A percentile compares a stretch with the other conserved stretches of the same genome.
phyloP scores from a whole-genome alignment of 2,329 filamentous ascomycete genomes.

The Fusarium marasasianum region DNA sequence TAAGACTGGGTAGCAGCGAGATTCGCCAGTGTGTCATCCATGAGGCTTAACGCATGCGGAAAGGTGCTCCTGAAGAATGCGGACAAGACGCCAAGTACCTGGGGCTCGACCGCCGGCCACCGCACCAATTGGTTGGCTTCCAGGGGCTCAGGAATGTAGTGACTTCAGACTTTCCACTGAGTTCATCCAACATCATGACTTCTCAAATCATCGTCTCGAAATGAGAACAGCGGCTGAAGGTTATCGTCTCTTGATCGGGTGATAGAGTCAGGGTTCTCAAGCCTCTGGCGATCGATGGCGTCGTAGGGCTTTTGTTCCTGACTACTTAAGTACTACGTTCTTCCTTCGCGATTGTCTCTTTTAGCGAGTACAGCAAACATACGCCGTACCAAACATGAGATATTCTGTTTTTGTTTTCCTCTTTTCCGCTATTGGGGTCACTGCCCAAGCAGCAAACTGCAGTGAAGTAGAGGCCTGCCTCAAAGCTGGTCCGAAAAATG shows the following conservation, averaged over 20 bases:
- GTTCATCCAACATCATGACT: background rate
- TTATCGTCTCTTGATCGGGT: background rate
- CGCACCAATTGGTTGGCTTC: background rate
- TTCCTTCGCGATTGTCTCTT: background rate
- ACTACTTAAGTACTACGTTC: background rate
- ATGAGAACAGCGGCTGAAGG: background rate
- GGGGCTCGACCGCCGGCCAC: background rate
- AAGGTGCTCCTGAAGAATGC: background rate
- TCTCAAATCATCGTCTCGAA: background rate
- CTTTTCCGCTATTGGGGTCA: background rate
- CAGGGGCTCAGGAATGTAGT: background rate
- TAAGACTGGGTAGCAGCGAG: too few species aligned
- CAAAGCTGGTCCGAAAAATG: slow-evolving; percentile 7
- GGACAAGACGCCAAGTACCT: background rate
- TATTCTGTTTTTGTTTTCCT: background rate
- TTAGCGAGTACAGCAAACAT: rapidly evolving
- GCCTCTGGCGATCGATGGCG: background rate
- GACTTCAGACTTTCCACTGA: background rate
- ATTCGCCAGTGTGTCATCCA: background rate
- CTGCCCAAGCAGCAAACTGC: slow-evolving; percentile 11
- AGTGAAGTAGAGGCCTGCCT: slow-evolving; percentile 5
- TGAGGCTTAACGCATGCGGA: background rate
- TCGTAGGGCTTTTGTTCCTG: background rate
- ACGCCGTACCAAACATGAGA: background rate
- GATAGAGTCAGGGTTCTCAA: background rate